Conservation (phyloP, 1,139 yeast species). For the Yamadazyma buinensis region DNA sequence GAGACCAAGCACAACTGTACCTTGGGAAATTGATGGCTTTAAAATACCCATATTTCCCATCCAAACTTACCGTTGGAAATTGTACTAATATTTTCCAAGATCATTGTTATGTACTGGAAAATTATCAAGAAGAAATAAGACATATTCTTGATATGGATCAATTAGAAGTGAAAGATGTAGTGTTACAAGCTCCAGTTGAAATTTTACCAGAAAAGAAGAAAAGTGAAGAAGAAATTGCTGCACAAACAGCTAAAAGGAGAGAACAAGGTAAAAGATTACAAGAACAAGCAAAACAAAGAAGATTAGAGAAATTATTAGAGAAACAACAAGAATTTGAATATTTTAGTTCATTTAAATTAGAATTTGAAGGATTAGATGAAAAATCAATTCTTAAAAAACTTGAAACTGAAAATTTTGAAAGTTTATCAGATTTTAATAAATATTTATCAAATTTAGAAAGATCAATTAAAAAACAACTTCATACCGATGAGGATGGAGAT, state of each 20-base stretch:
- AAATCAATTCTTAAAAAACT: slow-evolving; percentile 42
- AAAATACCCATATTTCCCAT: slow-evolving; percentile 91
- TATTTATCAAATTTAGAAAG: slow-evolving; percentile 65
- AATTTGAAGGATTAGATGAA: slow-evolving; percentile 46
- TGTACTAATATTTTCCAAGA: slow-evolving; percentile 66
- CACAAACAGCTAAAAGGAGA: slow-evolving; percentile 73
- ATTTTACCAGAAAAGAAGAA: slow-evolving; percentile 56
- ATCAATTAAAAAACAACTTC: slow-evolving; percentile 61
- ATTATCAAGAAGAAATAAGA: slow-evolving; percentile 64
- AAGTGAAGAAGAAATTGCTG: slow-evolving; percentile 73
- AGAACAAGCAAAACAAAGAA: slow-evolving; percentile 84
- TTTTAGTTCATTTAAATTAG: slow-evolving; percentile 55
- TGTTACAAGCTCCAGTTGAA: slow-evolving; percentile 74
- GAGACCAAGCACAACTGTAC: slow-evolving; percentile 65
- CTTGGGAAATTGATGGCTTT: slow-evolving; percentile 62
- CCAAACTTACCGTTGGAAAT: slow-evolving; percentile 62
- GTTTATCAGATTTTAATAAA: slow-evolving; percentile 65
- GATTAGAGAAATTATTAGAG: slow-evolving; percentile 74
- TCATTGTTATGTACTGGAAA: slow-evolving; percentile 70
- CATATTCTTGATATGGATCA: slow-evolving; percentile 56
- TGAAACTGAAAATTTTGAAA: slow-evolving; percentile 75
- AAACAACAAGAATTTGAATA: slow-evolving; percentile 80
- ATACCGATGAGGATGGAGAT: slow-evolving; percentile 49
- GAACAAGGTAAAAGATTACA: slow-evolving; percentile 89
- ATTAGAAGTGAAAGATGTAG: slow-evolving; percentile 65